Evolutionary conservation across 352 stramenopile species (phyloP).

Genomic region (Pythium biforme): DNA sequence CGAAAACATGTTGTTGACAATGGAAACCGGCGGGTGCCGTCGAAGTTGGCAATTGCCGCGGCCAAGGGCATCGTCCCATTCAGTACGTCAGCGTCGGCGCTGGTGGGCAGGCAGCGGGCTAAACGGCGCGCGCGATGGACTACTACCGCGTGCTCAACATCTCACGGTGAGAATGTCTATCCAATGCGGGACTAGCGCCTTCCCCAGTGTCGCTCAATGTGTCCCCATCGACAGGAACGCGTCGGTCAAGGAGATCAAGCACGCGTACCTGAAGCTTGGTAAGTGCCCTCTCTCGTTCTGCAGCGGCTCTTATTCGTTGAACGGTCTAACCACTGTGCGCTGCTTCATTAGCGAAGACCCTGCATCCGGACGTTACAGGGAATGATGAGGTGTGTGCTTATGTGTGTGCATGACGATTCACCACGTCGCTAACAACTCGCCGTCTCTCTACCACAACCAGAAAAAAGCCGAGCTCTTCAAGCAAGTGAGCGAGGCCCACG

Average conservation of each 20-base stretch:
- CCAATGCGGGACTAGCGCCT: not conserved
- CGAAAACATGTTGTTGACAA: slow-evolving; percentile 12
- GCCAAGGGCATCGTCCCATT: too few relatives aligned
- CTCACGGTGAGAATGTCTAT: slow-evolving; percentile 35
- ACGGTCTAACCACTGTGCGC: too few relatives aligned
- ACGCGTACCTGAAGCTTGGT: slow-evolving; percentile 79
- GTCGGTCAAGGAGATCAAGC: slow-evolving; percentile 74
- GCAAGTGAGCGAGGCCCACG: slow-evolving; percentile 74
- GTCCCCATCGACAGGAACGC: slow-evolving; percentile 36
- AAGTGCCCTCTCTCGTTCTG: not conserved
- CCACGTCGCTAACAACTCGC: too few relatives aligned
- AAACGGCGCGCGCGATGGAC: slow-evolving; percentile 34
- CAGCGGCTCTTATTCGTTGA: too few relatives aligned
- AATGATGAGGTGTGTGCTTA: slow-evolving; percentile 51
- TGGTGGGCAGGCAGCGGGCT: too few relatives aligned
- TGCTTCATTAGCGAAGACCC: slow-evolving; percentile 49
- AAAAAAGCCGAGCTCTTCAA: slow-evolving; percentile 86
- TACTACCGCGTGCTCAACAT: slow-evolving; percentile 84
- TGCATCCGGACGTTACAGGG: slow-evolving; percentile 85
- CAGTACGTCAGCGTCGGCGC: not conserved
- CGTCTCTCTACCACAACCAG: slow-evolving; percentile 23
- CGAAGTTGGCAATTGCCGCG: slow-evolving; percentile 2
- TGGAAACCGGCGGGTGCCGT: not conserved
- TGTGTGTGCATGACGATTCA: too few relatives aligned
- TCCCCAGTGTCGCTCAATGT: slow-evolving; percentile 2